phyloP scores from a whole-genome alignment of 139 green algal species.

The Pseudopediastrum boryanum region DNA sequence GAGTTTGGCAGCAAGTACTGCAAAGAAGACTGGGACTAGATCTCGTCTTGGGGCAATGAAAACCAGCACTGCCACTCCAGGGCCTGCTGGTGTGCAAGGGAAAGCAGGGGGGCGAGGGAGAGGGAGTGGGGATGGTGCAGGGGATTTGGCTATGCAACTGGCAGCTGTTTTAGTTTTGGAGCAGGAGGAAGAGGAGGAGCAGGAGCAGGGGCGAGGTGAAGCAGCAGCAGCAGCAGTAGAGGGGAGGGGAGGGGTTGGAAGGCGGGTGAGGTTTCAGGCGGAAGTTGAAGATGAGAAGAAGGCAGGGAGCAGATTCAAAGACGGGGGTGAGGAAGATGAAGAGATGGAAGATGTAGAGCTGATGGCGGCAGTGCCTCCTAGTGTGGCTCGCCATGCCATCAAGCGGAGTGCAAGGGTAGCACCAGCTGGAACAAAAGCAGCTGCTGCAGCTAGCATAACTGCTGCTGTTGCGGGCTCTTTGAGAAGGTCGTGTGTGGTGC shows the following conservation, averaged over 20 bases:
- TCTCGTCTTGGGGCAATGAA: too few species aligned
- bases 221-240: background rate
- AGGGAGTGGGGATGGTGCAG: background rate
- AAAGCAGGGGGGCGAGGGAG: background rate
- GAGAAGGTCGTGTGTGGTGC: too few species aligned
- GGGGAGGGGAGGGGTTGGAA: background rate
- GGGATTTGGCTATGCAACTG: background rate
- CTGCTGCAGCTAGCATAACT: background rate
- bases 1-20: too few species aligned
- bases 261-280: too few species aligned
- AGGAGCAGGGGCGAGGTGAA: background rate
- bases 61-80: too few species aligned
- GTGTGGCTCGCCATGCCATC: background rate
- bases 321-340: background rate
- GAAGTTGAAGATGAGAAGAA: too few species aligned
- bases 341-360: background rate
- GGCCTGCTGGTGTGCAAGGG: too few species aligned
- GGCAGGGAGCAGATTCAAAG: too few species aligned
- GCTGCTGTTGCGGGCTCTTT: too few species aligned
- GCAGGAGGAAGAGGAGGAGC: background rate
- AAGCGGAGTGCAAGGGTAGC: too few species aligned
- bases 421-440: constrained; percentile 10
- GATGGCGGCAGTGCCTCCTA: constrained; percentile 5
- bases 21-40: too few species aligned
- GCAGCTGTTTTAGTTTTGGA: background rate